Percentiles rank a stretch among this genome's conserved stretches.
Conservation (phyloP, 257 asterid species). For the Voacanga thouarsii region DNA sequence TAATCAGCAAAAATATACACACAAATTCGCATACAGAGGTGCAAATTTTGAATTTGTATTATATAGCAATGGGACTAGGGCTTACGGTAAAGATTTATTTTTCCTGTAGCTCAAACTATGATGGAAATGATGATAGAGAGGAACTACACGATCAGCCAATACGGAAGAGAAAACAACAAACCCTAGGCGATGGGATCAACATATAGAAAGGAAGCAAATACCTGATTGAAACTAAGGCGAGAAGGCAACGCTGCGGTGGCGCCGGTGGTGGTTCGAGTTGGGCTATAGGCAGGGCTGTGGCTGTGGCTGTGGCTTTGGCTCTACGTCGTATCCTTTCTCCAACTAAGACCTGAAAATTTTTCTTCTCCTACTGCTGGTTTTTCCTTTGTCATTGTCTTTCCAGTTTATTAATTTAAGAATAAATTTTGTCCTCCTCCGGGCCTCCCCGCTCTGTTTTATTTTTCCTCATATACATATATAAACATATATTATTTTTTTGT, state of each 20-base stretch:
- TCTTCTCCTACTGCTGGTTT: neutral
- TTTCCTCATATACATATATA: no score
- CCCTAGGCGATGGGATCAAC: constrained; percentile 5
- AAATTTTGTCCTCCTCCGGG: no score
- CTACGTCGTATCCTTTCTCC: constrained; percentile 8
- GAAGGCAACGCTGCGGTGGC: neutral
- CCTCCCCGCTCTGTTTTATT: no score
- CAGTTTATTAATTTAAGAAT: neutral
- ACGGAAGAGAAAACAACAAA: neutral
- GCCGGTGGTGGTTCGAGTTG: neutral
- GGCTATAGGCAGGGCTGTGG: no score
- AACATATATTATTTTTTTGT: no score
- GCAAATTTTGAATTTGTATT: neutral
- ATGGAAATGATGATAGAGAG: neutral
- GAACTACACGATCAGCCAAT: neutral
- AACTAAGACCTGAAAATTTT: neutral
- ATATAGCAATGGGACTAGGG: neutral
- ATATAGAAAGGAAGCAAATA: neutral
- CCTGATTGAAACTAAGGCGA: neutral
- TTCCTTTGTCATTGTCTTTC: neutral
- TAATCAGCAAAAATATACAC: constrained; percentile 3
- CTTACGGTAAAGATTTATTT: neutral
- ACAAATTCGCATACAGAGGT: neutral
- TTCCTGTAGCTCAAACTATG: neutral
- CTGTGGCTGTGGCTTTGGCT: constrained; percentile 4